A percentile compares a stretch with the other conserved stretches of the same genome.
Evolutionary conservation across 768 basidiomycete genomes (phyloP).

Genomic region (Agaricus sinodeliciosus): DNA sequence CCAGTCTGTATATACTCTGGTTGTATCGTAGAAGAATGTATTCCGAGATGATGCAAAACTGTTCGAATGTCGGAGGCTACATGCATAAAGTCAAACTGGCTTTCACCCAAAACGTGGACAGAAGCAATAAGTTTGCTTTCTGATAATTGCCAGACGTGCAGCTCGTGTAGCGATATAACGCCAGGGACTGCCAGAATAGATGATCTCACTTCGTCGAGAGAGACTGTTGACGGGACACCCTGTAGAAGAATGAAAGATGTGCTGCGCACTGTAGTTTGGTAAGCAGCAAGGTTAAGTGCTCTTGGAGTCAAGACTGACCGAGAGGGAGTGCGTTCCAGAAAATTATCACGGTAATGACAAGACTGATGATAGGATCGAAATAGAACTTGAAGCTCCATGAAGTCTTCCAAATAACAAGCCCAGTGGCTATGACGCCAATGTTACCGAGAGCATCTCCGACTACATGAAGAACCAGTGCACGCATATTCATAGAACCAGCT

Average conservation of each 20-base stretch:
- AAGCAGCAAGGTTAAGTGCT: conserved; percentile 1
- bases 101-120: conserved; percentile 86
- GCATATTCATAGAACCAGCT: conserved; percentile 93
- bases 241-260: conserved; percentile 94
- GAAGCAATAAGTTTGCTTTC: conserved; percentile 94
- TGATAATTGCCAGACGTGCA: conserved; percentile 97
- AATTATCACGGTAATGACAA: conserved; percentile 94
- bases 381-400: conserved; percentile 83
- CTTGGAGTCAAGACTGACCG: conserved; percentile 36
- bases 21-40: conserved; percentile 93
- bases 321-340: conserved; percentile 93
- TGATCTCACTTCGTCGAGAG: conserved; percentile 81
- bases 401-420: conserved; percentile 89
- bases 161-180: conserved; percentile 83
- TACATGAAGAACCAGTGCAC: conserved; percentile 90
- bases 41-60: conserved; percentile 82
- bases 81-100: conserved; percentile 85
- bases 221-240: conserved; percentile 86
- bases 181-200: conserved; percentile 80
- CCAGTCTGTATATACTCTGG: conserved; percentile 62
- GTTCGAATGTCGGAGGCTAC: conserved; percentile 80
- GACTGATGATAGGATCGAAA: conserved; percentile 88
- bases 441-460: conserved; percentile 97
- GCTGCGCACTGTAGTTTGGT: conserved; percentile 53
- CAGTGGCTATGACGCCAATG: conserved; percentile 94